phyloP scores from a whole-genome alignment of 805 yeast genomes.

The Saturnispora zaruensis region DNA sequence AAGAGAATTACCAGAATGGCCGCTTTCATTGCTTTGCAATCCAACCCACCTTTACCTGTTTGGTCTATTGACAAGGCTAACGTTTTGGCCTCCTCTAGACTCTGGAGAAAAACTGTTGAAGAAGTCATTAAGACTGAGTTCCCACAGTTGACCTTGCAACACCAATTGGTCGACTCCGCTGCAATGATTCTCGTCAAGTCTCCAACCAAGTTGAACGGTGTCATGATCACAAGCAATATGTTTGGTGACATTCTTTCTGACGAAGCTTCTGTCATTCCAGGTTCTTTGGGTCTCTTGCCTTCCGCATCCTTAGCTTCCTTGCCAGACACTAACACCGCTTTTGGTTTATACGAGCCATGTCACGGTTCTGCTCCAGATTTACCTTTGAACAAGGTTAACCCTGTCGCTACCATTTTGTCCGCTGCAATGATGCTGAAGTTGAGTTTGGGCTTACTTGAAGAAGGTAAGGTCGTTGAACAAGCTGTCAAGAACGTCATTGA shows the following conservation, averaged over 20 bases:
- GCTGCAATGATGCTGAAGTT: constrained; percentile 96
- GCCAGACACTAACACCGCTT: constrained; percentile 90
- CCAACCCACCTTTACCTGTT: constrained; percentile 85
- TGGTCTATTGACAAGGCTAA: constrained; percentile 98
- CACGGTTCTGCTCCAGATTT: constrained; percentile 98
- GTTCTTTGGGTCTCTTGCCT: constrained; percentile 91
- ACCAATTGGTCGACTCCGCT: constrained; percentile 96
- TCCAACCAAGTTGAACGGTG: constrained; percentile 88
- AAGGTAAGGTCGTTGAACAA: constrained; percentile 79
- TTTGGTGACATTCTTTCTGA: constrained; percentile 97
- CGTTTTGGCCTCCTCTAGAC: constrained; percentile 89
- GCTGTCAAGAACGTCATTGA: constrained; percentile 84
- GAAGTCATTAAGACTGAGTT: constrained; percentile 79
- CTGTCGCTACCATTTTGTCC: constrained; percentile 89
- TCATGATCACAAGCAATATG: constrained; percentile 90
- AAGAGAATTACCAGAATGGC: constrained; percentile 98
- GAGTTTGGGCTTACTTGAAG: constrained; percentile 72
- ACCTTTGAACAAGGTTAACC: constrained; percentile 80
- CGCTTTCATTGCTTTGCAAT: constrained; percentile 90
- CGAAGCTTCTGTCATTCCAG: constrained; percentile 97
- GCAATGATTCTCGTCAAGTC: constrained; percentile 94
- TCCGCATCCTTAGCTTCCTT: constrained; percentile 95
- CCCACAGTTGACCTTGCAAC: constrained; percentile 80
- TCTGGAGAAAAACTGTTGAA: constrained; percentile 93
- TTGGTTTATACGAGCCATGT: constrained; percentile 96